Evolutionary conservation across 768 basidiomycete genomes (phyloP), one percentile per base, ranked within the genome.

Genomic region (Kwoniella sp.): DNA sequence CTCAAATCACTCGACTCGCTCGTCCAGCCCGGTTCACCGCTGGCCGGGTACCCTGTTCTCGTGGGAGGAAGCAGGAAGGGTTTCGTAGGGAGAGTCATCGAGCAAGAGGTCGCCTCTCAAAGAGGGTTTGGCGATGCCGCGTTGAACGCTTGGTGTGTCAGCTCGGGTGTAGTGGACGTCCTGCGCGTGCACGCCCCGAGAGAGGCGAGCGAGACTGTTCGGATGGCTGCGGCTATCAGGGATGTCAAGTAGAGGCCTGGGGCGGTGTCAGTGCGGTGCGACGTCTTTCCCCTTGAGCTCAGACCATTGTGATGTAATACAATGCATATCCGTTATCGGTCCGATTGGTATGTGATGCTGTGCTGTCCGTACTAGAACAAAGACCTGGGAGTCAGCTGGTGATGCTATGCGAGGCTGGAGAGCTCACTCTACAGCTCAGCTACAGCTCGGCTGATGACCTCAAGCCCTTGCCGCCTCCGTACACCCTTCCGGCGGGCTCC

Each of bases 51-150:
- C 82, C 77, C 78, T 0, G 42, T 75, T 12, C 78, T 98, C 5
- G 80, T 93, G 23, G 90, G 90, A 2, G 73, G 83, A 0, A 92
- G 89, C 9, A 77, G 85, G 41, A 98, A 98, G 70, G 84, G 87
- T 0, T 89, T 92, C 71, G 76, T 93, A 8, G 89, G 89, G 0
- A 71, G 74, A 2, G 77, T 89, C 19, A 78, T 89, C 11, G 76
- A 78, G 3, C 70, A 78, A 41, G 73, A 77, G 14, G 80, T 81
- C 6, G 58, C 63, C 3, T 79, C 77, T 53, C 86, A 90, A 50
- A 76, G 92, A 8, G 79, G 71, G 0, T 87, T 80, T 77, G 92
- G 88, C 1, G 95, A 91, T 11, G 84, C 85, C 0, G 84, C 85
- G 1, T 82, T 84, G 0, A 83, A 87, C 7, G 76, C 84, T 20